Percentiles rank a stretch among this genome's conserved stretches.
Conservation (phyloP, 2,329 filamentous ascomycete genomes). For the Scedosporium apiospermum region DNA sequence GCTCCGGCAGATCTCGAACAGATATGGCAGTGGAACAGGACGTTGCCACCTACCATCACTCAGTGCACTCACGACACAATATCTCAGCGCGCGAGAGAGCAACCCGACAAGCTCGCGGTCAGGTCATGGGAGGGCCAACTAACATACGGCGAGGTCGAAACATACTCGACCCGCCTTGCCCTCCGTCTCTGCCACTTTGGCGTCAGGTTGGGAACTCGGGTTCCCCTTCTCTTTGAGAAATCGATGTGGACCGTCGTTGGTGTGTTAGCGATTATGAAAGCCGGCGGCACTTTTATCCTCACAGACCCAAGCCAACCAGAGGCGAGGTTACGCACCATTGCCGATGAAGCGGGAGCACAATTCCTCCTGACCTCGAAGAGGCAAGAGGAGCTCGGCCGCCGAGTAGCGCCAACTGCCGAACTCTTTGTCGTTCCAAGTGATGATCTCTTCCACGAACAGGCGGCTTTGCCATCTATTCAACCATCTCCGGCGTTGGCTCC, state of each 20-base stretch:
- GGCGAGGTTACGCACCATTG: constrained; percentile 32
- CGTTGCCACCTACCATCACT: constrained; percentile 27
- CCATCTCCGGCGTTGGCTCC: constrained; percentile 4
- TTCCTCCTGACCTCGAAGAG: constrained; percentile 29
- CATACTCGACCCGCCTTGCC: constrained; percentile 30
- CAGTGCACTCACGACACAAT: constrained; percentile 39
- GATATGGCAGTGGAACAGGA: constrained; percentile 36
- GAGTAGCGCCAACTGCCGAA: constrained; percentile 23
- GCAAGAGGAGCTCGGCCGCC: constrained; percentile 26
- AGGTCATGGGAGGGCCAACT: constrained; percentile 39
- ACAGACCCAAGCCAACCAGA: constrained; percentile 37
- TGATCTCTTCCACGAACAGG: constrained; percentile 5
- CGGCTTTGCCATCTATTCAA: constrained; percentile 18
- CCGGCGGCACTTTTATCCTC: constrained; percentile 36
- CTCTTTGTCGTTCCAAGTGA: constrained; percentile 15
- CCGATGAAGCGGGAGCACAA: constrained; percentile 30
- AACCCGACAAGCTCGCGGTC: constrained; percentile 32
- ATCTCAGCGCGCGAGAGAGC: constrained; percentile 22
- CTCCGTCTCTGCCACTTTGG: constrained; percentile 26
- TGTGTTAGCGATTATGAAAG: constrained; percentile 36
- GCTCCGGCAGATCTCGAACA: constrained; percentile 26
- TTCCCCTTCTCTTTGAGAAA: constrained; percentile 43
- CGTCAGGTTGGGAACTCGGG: constrained; percentile 26
- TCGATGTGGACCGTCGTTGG: constrained; percentile 35
- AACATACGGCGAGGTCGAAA: constrained; percentile 35